Evolutionary conservation across 192 early-diverging fungal genomes (phyloP), one percentile per base, ranked within the genome.

Genomic region (Chytriomyces sp.): DNA sequence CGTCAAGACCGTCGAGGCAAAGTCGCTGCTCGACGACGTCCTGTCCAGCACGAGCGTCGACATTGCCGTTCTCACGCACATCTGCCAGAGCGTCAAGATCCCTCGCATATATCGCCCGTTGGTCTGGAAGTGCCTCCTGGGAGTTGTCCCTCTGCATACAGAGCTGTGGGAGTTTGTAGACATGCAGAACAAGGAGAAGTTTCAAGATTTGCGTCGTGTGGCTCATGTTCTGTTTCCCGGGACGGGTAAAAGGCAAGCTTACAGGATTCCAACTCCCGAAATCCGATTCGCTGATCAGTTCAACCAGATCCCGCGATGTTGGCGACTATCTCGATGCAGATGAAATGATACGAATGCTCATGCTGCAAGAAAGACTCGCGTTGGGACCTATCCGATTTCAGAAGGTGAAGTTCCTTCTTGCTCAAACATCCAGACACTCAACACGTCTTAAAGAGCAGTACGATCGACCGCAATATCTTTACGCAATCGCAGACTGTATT

Each of bases 61-160:
- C 59, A 47, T 81, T 10, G 76, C 73, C 62, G 67, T 61, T 5
- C 70, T 85, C 23, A 9, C 7, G 2, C 16, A 16, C 59, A 60
- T 73, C 57, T 73, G 71, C 45, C 59, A 10, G 9, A 10, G 59
- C 16, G 71, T 73, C 16, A 60, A 59, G 20, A 73, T 73, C 61
- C 71, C 71, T 0, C 53, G 71, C 11, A 62, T 73, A 46, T 73
- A 43, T n/a, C 53, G 71, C 6, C 71, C 59, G 44, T 46, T 62
- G 24, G 71, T 73, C 7, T 85, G 84, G 84, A 83, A 81, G 66
- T 67, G 77, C 5, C 24, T 83, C 7, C 66, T 85, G 8, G 83
- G 82, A 24, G 72, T 73, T 23, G 50, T 79, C 5, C 82, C 84
- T 3, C 62, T 64, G 13, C n/a, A 24, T 16, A 73, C 79, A 65